Percentiles rank a stretch among this genome's conserved stretches.
Evolutionary conservation across 169 alveolate species (phyloP).

Genomic region (Babesia divergens): DNA sequence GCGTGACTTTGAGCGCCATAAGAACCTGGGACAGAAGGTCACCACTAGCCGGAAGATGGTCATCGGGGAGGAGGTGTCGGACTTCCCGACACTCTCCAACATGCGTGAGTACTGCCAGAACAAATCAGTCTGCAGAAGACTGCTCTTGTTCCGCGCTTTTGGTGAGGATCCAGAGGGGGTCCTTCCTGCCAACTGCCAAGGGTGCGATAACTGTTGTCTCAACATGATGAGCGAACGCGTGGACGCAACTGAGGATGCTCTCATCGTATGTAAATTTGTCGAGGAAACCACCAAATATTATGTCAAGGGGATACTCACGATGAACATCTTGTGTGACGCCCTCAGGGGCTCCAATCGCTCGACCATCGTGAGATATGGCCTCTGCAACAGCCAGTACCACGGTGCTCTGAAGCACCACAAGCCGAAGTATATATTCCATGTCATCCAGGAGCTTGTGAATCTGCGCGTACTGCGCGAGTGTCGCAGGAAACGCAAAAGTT

Average conservation of each 20-base stretch:
- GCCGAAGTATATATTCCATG: slow-evolving; percentile 30
- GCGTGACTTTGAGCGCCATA: slow-evolving; percentile 71
- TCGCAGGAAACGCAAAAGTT: slow-evolving; percentile 34
- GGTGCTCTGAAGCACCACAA: slow-evolving; percentile 26
- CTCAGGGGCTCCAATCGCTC: slow-evolving; percentile 51
- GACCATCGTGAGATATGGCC: slow-evolving; percentile 28
- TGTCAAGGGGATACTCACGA: slow-evolving; percentile 41
- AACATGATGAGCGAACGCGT: slow-evolving; percentile 17
- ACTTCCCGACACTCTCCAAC: not conserved
- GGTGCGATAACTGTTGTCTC: slow-evolving; percentile 62
- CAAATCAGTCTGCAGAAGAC: slow-evolving; percentile 48
- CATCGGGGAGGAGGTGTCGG: slow-evolving; percentile 9
- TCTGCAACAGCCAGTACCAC: slow-evolving; percentile 35
- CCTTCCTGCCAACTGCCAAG: slow-evolving; percentile 18
- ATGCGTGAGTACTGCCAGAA: slow-evolving; percentile 61
- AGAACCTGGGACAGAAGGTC: slow-evolving; percentile 33
- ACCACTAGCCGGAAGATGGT: not conserved
- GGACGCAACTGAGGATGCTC: slow-evolving; percentile 57
- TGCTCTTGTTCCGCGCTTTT: slow-evolving; percentile 47
- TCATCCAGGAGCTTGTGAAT: slow-evolving; percentile 45
- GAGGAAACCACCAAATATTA: slow-evolving; percentile 23
- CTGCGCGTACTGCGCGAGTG: slow-evolving; percentile 38
- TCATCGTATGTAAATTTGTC: slow-evolving; percentile 22
- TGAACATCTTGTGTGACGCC: slow-evolving; percentile 54
- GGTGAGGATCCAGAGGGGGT: slow-evolving; percentile 49